Evolutionary conservation across 495 filamentous ascomycete genomes (phyloP), one percentile per base, ranked within the genome.

Genomic region (Penicillium antarcticum): DNA sequence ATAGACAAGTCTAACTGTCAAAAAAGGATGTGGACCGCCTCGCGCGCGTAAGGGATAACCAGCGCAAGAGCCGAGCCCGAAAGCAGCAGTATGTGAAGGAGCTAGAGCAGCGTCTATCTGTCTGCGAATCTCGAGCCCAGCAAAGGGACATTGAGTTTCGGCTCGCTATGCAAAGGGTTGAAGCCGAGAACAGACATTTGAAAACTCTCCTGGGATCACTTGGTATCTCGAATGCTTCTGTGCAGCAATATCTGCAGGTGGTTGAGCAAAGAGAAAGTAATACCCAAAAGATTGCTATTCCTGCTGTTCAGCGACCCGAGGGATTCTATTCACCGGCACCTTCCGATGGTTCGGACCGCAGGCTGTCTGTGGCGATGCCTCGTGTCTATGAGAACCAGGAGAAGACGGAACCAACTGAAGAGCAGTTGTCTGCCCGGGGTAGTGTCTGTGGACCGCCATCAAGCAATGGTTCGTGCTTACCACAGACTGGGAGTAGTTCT

Each of bases 81-180:
- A 81, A 82, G 51, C 90, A 88, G 69, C 85, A 91, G 61, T 88
- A 95, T 62, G 66, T 89, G 16, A 70, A 80, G 31, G 82, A 87
- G 18, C 73, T 94, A 24, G 89, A 94, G 61, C 62, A 76, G 36
- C 83, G 80, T 48, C 62, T 89, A 39, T 76, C 78, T n/a, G 52
- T 68, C 7, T 85, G 73, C 55, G 83, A 91, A 60, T 57, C 68
- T 42, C 48, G 70, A 42, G 54, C 58, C 5, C 63, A 65, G 12
- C 61, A 58, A 14, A 66, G 60, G 38, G 71, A 76, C 42, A 62
- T 76, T 7, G 60, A 71, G 34, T 60, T 74, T 39, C 57, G 70
- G 31, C 45, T 76, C 5, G 52, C 53, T 1, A 49, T 66, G 7
- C 73, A 76, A 55, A 72, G 57, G 45, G 42, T 74, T 1, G 62